These are phyloP conservation scores for Quercus dentata DNA, from an alignment of 306 rosid species.

Conservation along the genomic window DNA sequence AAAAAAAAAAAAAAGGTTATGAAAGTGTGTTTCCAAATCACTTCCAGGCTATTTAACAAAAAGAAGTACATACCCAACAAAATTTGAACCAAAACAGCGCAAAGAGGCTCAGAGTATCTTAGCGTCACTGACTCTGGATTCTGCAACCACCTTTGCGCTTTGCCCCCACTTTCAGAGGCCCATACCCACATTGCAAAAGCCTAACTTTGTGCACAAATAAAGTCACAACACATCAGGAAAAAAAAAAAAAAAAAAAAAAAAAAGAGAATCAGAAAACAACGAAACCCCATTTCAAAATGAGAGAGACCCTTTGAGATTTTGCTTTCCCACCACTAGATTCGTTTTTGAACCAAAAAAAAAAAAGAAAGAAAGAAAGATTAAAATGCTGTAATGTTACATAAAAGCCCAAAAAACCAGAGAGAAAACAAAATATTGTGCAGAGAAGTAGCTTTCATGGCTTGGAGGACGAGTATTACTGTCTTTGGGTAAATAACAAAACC, in stretches of 20 bases:
- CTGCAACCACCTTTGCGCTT: conserved; percentile 21
- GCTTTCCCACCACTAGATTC: conserved; percentile 16
- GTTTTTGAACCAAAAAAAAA: not conserved
- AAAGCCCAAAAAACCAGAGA: conserved; percentile 10
- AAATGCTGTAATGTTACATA: conserved; percentile 5
- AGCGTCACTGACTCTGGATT: conserved; percentile 9
- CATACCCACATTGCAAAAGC: not conserved
- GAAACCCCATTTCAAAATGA: not conserved
- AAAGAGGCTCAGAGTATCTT: conserved; percentile 7
- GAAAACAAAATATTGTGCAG: conserved; percentile 31
- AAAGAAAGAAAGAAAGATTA: conserved; percentile 10
- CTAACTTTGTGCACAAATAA: conserved; percentile 23
- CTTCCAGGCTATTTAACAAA: not conserved
- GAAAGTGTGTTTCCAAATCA: not conserved
- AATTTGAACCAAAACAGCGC: conserved; percentile 12
- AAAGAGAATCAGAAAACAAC: not conserved
- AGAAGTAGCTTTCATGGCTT: conserved; percentile 52
- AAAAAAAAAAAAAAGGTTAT: no score
- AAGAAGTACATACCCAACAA: conserved; percentile 1
- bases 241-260: no score
- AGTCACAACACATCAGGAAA: not conserved
- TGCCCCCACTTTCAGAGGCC: conserved; percentile 1
- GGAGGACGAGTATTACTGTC: conserved; percentile 30
- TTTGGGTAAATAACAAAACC: conserved; percentile 38
- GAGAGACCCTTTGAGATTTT: not conserved